Conservation (phyloP, 2,329 filamentous ascomycete species). For the Colletotrichum sp. region DNA sequence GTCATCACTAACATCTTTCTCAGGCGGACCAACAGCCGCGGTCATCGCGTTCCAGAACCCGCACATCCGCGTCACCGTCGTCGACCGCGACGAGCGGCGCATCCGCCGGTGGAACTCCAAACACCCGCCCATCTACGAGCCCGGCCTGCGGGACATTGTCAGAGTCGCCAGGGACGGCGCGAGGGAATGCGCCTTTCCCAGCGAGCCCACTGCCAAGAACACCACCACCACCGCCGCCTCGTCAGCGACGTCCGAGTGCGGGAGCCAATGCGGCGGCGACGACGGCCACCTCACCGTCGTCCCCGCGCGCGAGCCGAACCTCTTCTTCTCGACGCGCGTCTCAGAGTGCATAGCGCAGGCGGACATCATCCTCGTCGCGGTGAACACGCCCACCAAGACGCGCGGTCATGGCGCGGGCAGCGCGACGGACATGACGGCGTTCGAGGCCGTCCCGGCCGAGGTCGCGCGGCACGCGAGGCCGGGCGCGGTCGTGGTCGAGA, state of each 20-base stretch:
- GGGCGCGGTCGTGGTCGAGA: slow-evolving; percentile 79
- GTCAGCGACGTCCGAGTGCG: slow-evolving; percentile 35
- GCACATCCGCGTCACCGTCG: slow-evolving; percentile 72
- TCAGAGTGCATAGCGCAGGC: slow-evolving; percentile 65
- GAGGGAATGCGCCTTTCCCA: slow-evolving; percentile 43
- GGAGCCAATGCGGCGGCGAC: slow-evolving; percentile 27
- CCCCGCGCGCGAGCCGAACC: slow-evolving; percentile 60
- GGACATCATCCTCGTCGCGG: slow-evolving; percentile 75
- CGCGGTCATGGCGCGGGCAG: slow-evolving; percentile 71
- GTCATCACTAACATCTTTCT: neutral
- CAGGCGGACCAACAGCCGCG: slow-evolving; percentile 76
- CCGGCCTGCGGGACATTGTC: slow-evolving; percentile 71
- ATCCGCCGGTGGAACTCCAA: slow-evolving; percentile 76
- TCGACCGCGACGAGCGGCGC: slow-evolving; percentile 68
- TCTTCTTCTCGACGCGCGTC: slow-evolving; percentile 78
- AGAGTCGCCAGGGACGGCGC: slow-evolving; percentile 64
- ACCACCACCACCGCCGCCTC: slow-evolving; percentile 24
- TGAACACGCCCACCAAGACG: slow-evolving; percentile 80
- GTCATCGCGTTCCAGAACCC: slow-evolving; percentile 77
- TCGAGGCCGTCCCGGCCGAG: slow-evolving; percentile 71
- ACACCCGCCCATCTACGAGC: slow-evolving; percentile 78
- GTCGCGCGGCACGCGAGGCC: slow-evolving; percentile 70
- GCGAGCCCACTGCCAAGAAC: slow-evolving; percentile 27
- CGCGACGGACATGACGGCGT: slow-evolving; percentile 73
- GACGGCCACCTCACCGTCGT: slow-evolving; percentile 36